phyloP scores from a whole-genome alignment of 1,139 yeast species.

The Debaryomyces sp. region DNA sequence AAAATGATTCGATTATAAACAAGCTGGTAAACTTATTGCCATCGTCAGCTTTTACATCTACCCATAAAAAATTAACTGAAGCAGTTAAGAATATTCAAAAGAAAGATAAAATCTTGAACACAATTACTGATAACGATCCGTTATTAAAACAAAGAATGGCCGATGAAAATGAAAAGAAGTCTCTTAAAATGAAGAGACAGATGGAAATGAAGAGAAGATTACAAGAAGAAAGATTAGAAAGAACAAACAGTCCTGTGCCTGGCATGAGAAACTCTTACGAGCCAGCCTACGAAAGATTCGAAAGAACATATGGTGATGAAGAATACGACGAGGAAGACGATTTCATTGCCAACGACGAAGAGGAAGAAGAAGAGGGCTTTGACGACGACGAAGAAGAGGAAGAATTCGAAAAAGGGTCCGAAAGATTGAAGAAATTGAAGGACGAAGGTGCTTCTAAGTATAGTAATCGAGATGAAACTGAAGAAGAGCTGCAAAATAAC shows the following conservation, averaged over 20 bases:
- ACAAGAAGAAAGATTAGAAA: slow-evolving; percentile 46
- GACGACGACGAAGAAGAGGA: slow-evolving; percentile 63
- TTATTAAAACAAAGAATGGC: slow-evolving; percentile 79
- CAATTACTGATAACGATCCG: slow-evolving; percentile 85
- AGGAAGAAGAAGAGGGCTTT: slow-evolving; percentile 54
- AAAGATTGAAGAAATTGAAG: slow-evolving; percentile 63
- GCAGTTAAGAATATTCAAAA: slow-evolving; percentile 73
- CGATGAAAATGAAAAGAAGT: slow-evolving; percentile 77
- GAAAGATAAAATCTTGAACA: slow-evolving; percentile 57
- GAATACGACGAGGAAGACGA: slow-evolving; percentile 51
- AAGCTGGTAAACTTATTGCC: slow-evolving; percentile 80
- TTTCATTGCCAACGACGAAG: slow-evolving; percentile 46
- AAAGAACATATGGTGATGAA: slow-evolving; percentile 43
- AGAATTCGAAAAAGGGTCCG: slow-evolving; percentile 61
- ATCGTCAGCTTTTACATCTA: slow-evolving; percentile 78
- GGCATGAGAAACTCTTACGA: slow-evolving; percentile 26
- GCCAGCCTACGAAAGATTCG: slow-evolving; percentile 45
- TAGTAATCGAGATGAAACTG: slow-evolving; percentile 40
- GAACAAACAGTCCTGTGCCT: slow-evolving; percentile 28
- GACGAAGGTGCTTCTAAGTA: slow-evolving; percentile 57
- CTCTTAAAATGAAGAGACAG: slow-evolving; percentile 70
- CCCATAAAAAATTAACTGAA: slow-evolving; percentile 78
- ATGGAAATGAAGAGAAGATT: slow-evolving; percentile 55
- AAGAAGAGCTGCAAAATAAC: slow-evolving; percentile 30
- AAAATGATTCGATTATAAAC: slow-evolving; percentile 49